Evolutionary conservation across 1,284 basidiomycete genomes (phyloP).

Genomic region (Ustilago curta): DNA sequence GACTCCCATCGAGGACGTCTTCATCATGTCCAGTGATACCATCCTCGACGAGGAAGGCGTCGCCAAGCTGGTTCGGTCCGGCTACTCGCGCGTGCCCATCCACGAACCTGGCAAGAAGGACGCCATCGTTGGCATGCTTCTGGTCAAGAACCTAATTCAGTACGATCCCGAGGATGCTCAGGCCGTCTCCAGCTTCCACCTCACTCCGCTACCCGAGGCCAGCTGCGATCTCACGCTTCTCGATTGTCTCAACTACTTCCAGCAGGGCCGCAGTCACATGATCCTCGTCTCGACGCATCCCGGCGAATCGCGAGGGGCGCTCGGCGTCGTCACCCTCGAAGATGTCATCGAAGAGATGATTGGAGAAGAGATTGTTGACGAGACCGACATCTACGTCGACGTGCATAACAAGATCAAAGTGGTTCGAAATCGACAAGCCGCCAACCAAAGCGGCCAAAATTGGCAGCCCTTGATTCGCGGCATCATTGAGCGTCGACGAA

Average conservation of each 20-base stretch:
- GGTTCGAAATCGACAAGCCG: constrained; percentile 42
- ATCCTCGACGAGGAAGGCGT: constrained; percentile 81
- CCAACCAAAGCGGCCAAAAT: constrained; percentile 41
- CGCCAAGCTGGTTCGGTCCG: constrained; percentile 75
- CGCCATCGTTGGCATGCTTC: constrained; percentile 86
- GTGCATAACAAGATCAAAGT: constrained; percentile 65
- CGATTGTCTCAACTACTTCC: constrained; percentile 73
- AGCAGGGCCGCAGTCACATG: constrained; percentile 93
- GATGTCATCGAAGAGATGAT: constrained; percentile 75
- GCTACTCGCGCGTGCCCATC: constrained; percentile 93
- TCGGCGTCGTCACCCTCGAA: constrained; percentile 71
- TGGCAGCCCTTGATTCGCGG: constrained; percentile 67
- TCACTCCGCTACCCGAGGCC: constrained; percentile 87
- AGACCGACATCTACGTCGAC: constrained; percentile 68
- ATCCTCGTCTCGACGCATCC: constrained; percentile 87
- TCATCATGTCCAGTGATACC: constrained; percentile 80
- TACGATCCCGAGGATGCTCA: constrained; percentile 87
- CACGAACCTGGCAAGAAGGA: constrained; percentile 81
- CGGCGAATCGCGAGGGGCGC: constrained; percentile 80
- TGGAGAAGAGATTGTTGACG: constrained; percentile 68
- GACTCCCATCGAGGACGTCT: constrained; percentile 76
- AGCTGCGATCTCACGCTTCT: constrained; percentile 79
- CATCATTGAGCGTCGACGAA: constrained; percentile 67
- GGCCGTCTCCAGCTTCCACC: constrained; percentile 75
- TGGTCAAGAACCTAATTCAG: constrained; percentile 80